phyloP scores from a whole-genome alignment of 257 asterid species.

The Forsythia viridissima region DNA sequence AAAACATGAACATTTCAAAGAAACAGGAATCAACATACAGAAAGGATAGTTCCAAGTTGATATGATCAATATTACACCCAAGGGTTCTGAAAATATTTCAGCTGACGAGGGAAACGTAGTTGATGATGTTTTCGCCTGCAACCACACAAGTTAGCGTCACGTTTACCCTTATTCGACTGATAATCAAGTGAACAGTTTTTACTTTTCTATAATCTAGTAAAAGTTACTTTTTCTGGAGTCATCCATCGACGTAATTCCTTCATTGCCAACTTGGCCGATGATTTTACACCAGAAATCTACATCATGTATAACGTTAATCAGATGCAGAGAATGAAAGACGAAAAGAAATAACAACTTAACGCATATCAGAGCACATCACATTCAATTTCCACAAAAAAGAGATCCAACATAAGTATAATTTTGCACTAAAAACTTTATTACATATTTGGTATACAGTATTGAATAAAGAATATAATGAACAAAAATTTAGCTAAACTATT shows the following conservation, averaged over 20 bases:
- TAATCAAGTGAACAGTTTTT: not conserved
- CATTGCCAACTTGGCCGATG: constrained; percentile 58
- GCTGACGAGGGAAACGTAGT: constrained; percentile 76
- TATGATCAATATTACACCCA: constrained; percentile 75
- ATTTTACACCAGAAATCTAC: constrained; percentile 51
- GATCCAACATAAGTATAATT: too few relatives aligned
- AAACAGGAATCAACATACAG: constrained; percentile 48
- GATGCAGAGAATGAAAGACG: not conserved
- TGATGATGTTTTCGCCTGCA: constrained; percentile 72
- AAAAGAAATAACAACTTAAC: not conserved
- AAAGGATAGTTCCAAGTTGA: constrained; percentile 96
- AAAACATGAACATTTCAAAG: not conserved
- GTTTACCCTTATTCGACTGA: not conserved
- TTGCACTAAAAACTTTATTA: too few relatives aligned
- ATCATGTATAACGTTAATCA: constrained; percentile 12
- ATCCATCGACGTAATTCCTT: constrained; percentile 70
- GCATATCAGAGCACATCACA: too few relatives aligned
- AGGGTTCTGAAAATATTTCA: constrained; percentile 84
- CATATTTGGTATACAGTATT: too few relatives aligned
- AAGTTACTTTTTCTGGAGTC: constrained; percentile 76
- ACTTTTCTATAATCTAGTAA: not conserved
- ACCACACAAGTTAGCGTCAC: constrained; percentile 6
- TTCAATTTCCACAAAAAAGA: too few relatives aligned
- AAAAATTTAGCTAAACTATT: too few relatives aligned
- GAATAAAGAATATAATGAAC: too few relatives aligned